These are phyloP conservation scores for Hypoxylon sp. DNA, from an alignment of 2,329 filamentous ascomycete species.

Conservation along the genomic window DNA sequence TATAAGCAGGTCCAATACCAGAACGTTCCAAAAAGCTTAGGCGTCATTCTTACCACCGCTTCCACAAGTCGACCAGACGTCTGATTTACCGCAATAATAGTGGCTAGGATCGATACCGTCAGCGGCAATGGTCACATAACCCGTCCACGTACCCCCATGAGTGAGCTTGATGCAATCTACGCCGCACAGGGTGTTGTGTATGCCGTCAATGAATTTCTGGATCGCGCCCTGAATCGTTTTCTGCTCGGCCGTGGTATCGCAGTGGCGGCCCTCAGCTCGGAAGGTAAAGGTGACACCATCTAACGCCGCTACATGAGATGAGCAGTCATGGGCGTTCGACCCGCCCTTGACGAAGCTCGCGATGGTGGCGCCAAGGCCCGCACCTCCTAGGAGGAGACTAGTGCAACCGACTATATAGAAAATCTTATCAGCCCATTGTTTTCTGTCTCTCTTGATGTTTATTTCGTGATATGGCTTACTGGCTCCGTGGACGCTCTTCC, in stretches of 20 bases:
- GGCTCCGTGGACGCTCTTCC: conserved; percentile 1
- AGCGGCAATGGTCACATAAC: background rate
- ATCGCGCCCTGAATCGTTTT: background rate
- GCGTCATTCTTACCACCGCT: background rate
- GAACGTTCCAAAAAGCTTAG: background rate
- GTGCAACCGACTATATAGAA: background rate
- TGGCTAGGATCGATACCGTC: background rate
- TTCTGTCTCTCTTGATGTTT: background rate
- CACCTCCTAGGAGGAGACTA: background rate
- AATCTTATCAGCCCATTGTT: background rate
- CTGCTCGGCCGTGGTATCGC: background rate
- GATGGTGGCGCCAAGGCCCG: background rate
- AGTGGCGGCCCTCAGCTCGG: background rate
- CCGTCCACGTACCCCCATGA: background rate
- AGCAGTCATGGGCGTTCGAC: background rate
- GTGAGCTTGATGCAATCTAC: background rate
- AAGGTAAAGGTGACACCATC: background rate
- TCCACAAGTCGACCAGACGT: background rate
- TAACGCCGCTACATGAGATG: background rate
- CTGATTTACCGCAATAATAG: background rate
- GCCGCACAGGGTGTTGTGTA: background rate
- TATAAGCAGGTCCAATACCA: no score
- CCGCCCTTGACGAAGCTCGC: background rate
- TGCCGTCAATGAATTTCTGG: background rate
- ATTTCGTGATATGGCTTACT: background rate